Evolutionary conservation across 257 asterid genomes (phyloP).

Genomic region (Nicotiana knightiana): DNA sequence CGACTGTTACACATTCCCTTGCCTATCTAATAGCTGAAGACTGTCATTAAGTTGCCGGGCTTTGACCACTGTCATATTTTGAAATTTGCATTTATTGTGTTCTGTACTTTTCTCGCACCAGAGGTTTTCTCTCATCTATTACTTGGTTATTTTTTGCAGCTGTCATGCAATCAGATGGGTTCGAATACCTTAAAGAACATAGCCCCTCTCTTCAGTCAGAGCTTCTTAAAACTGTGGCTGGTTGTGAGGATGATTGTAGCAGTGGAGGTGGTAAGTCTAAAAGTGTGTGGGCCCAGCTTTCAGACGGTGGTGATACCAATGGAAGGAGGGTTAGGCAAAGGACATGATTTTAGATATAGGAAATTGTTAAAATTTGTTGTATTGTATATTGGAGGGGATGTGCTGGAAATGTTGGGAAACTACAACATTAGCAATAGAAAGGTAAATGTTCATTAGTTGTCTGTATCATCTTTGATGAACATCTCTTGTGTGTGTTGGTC

Average conservation of each 20-base stretch:
- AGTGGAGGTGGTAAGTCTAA: conserved; percentile 83
- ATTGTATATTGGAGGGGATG: conserved; percentile 11
- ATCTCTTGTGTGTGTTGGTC: background rate
- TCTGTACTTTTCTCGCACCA: background rate
- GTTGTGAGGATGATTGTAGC: conserved; percentile 88
- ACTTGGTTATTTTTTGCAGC: conserved; percentile 37
- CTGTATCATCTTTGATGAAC: background rate
- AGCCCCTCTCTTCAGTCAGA: conserved; percentile 78
- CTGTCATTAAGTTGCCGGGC: background rate
- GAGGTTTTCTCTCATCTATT: background rate
- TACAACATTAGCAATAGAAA: background rate
- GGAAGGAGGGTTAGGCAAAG: conserved; percentile 90
- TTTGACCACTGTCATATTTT: background rate
- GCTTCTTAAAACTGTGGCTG: conserved; percentile 84
- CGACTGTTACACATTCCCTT: background rate
- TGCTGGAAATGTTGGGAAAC: background rate
- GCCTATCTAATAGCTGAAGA: background rate
- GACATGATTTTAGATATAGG: conserved; percentile 43
- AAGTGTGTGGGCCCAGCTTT: conserved; percentile 93
- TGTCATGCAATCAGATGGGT: conserved; percentile 93
- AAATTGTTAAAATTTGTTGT: conserved; percentile 25
- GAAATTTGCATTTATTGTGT: background rate
- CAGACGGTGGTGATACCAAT: conserved; percentile 84
- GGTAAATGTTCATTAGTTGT: conserved; percentile 3
- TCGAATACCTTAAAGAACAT: conserved; percentile 70